Evolutionary conservation across 2,329 filamentous ascomycete genomes (phyloP), one percentile per base, ranked within the genome.

Genomic region (Diaporthe citriasiana): DNA sequence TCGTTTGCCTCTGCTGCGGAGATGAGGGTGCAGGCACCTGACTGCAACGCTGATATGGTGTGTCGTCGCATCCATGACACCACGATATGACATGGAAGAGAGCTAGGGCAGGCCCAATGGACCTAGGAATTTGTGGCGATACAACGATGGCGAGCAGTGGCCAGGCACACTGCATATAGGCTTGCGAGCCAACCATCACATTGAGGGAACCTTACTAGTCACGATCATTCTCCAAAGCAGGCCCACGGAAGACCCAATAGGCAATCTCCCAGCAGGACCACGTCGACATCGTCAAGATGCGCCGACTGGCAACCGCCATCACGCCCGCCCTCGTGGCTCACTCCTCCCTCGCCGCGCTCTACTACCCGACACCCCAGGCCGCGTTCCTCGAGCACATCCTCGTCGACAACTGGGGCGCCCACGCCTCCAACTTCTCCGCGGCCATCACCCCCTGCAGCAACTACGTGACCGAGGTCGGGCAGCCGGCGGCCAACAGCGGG

Each of bases 381-480:
- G 6, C 53, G 1, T 71, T 71, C 40, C 68, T 71, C 13, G 68
- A 71, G 33, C 68, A 71, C 25, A 71, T 71, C 30, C 68, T 71
- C 3, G 68, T 71, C 15, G 68, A 71, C 33, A 59, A 59, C 68
- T 59, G 68, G 68, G 68, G 68, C 53, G 53, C 68, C 12, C n/a
- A 60, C 55, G 53, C 68, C 30, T 60, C 68, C 42, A 71, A 71
- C 55, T 71, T 60, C 68, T 59, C 68, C 7, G 50, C 68, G 22
- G 68, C 68, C 53, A 71, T 71, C 55, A 59, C 53, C 13, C 68
- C 68, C 13, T 71, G 68, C 53, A 59, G 30, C 55, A 59, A 71
- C 55, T 71, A 71, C 17, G 68, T 71, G 53, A 71, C 68, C 30
- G 55, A 59, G 68, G 55, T 59, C 27, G 68, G 68, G 30, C 22